Conservation (phyloP, 2,329 filamentous ascomycete genomes). For the Talaromyces sp. region DNA sequence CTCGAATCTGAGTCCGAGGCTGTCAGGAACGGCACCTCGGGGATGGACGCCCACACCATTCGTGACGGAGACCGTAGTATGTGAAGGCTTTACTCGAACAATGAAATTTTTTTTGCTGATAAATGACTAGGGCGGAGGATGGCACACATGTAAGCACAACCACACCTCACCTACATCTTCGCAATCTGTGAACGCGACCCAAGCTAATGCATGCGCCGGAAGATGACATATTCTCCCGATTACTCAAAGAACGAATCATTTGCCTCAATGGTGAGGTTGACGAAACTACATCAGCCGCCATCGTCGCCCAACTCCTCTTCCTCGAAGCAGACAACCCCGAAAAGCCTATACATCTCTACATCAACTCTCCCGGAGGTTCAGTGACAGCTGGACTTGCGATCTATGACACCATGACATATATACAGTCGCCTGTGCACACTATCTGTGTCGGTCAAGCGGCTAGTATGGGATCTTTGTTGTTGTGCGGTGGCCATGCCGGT, state of each 20-base stretch:
- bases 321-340: constrained; percentile 95
- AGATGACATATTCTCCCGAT: constrained; percentile 80
- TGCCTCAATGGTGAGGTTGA: constrained; percentile 90
- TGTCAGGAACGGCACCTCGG: constrained; percentile 26
- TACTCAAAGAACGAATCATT: constrained; percentile 86
- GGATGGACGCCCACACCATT: constrained; percentile 52
- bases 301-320: constrained; percentile 94
- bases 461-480: constrained; percentile 86
- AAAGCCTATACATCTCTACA: constrained; percentile 95
- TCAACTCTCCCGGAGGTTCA: constrained; percentile 91
- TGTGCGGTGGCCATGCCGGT: constrained; percentile 79
- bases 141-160: constrained; percentile 66
- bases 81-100: constrained; percentile 22
- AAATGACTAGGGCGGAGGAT: constrained; percentile 61
- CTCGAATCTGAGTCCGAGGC: not conserved
- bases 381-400: constrained; percentile 84
- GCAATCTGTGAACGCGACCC: constrained; percentile 13
- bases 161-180: not conserved
- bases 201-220: constrained; percentile 1
- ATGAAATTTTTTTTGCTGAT: not conserved
- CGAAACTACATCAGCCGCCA: constrained; percentile 83
- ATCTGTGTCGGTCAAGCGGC: constrained; percentile 94
- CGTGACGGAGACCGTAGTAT: constrained; percentile 54
- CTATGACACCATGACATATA: constrained; percentile 99
- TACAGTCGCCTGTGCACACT: constrained; percentile 85